Base-by-base conservation (phyloP, 2,329 filamentous ascomycete species). In the Xylaria sp. region DNA sequence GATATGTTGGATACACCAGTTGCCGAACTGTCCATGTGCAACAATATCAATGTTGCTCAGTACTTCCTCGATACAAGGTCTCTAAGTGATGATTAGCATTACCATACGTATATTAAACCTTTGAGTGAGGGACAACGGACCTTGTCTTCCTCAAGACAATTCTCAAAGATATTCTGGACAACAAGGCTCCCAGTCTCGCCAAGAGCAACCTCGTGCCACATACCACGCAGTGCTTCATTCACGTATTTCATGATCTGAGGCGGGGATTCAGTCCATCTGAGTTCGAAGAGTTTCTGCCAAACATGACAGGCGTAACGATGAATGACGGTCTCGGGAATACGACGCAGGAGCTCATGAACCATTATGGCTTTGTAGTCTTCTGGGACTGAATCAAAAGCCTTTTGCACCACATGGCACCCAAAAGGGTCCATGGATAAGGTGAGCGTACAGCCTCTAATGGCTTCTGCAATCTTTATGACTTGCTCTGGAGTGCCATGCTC, bases 1-100 rank as follows among this genome's bases (percentile, higher is more conserved):
- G 76, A 99, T 94, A 82, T 99, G 96, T 83, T 99, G 96, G 77
- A 99, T 98, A 84, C 96, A 99, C 96, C 96, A 99, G 80, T 99
- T 99, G 65, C 96, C 96, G 79, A 99, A 99, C 80, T 99, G 96
- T 32, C 96, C 96, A 80, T 98, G 95, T 68, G 96, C 93, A 77
- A 99, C 94, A 71, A 97, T 92, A 82, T 99, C 94, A 76, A 99
- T 97, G 79, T 96, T 98, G 70, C 89, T 89, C 66, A 99, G 89
- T 48, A 99, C 96, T 81, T 99, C 96, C 80, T 97, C 94, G 78
- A 99, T 97, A 78, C 96, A 98, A 55, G 94, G 94, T 69, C 97
- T 94, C 94, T 97, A 74, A n/a, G 72, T 64, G 59, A 39, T 58
- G 61, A 72, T 75, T 73, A 73, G 63, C 54, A 64, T 39, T 32